A percentile compares a stretch with the other conserved stretches of the same genome.
Evolutionary conservation across 169 alveolate species (phyloP).

Genomic region (Plasmodium blacklocki): DNA sequence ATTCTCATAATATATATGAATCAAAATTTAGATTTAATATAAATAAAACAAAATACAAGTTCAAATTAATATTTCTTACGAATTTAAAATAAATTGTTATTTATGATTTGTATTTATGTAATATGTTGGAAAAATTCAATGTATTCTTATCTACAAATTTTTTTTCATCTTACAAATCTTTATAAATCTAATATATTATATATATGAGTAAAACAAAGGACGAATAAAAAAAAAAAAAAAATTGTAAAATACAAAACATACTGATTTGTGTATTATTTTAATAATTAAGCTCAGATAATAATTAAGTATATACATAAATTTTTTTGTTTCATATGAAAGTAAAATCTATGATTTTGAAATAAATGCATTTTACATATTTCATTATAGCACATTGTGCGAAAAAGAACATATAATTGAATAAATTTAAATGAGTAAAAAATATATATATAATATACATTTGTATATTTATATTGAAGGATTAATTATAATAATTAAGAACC

Average conservation of each 20-base stretch:
- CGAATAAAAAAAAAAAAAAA: not conserved
- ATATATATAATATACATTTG: not conserved
- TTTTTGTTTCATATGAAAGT: constrained; percentile 5
- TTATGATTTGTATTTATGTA: no score
- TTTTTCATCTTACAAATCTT: not conserved
- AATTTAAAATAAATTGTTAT: no score
- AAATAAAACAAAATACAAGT: no score
- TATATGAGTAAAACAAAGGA: no score
- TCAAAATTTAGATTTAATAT: no score
- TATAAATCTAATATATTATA: not conserved
- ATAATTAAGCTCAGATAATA: constrained; percentile 1
- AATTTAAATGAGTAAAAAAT: not conserved
- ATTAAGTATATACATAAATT: not conserved
- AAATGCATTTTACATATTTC: constrained; percentile 4
- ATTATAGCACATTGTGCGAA: constrained; percentile 14
- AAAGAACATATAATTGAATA: not conserved
- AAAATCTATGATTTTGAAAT: constrained; percentile 1
- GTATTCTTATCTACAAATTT: not conserved
- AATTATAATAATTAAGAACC: not conserved
- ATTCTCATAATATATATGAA: no score
- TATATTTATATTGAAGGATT: no score
- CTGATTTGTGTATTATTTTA: constrained; percentile 26
- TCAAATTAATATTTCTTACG: no score
- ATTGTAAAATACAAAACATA: constrained; percentile 9
- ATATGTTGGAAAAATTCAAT: no score